A percentile compares a stretch with the other conserved stretches of the same genome.
phyloP scores from a whole-genome alignment of 2,329 filamentous ascomycete species.

The Claviceps digitariae region DNA sequence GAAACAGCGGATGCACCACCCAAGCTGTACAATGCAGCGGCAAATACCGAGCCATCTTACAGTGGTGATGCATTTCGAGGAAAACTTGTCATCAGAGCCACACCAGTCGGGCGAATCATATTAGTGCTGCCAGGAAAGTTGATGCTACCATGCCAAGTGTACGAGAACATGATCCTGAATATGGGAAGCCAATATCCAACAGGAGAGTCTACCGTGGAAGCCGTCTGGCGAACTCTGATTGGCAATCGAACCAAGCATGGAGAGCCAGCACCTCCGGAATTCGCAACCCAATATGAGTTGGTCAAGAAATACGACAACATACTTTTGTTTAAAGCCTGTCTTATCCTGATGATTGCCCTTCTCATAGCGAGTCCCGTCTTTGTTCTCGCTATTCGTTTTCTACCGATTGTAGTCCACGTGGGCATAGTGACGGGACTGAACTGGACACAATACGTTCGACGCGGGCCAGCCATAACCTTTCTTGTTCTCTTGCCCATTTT shows the following conservation, averaged over 20 bases:
- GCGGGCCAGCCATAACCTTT: neutral
- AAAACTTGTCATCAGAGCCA: neutral
- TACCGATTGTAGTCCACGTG: constrained; percentile 2
- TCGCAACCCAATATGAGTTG: constrained; percentile 4
- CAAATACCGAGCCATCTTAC: neutral
- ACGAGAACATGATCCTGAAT: constrained; percentile 1
- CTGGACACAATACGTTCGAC: neutral
- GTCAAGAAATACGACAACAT: constrained; percentile 3
- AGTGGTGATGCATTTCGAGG: neutral
- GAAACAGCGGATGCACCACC: too few relatives aligned
- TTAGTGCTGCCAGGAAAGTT: constrained; percentile 3
- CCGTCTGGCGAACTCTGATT: constrained; percentile 5
- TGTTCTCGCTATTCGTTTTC: constrained; percentile 1
- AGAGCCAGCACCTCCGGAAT: constrained; percentile 1
- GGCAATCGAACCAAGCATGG: constrained; percentile 5
- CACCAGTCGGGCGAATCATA: neutral
- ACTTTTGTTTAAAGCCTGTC: neutral
- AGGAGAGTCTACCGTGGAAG: constrained; percentile 4
- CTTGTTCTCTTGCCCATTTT: constrained; percentile 3
- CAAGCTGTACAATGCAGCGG: constrained; percentile 4
- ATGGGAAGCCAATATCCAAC: constrained; percentile 3
- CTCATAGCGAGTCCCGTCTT: neutral
- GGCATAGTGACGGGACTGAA: neutral
- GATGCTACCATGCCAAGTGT: constrained; percentile 1
- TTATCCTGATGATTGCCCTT: neutral